Evolutionary conservation across 495 filamentous ascomycete species (phyloP).

Genomic region (Hyaloscypha bicolor): DNA sequence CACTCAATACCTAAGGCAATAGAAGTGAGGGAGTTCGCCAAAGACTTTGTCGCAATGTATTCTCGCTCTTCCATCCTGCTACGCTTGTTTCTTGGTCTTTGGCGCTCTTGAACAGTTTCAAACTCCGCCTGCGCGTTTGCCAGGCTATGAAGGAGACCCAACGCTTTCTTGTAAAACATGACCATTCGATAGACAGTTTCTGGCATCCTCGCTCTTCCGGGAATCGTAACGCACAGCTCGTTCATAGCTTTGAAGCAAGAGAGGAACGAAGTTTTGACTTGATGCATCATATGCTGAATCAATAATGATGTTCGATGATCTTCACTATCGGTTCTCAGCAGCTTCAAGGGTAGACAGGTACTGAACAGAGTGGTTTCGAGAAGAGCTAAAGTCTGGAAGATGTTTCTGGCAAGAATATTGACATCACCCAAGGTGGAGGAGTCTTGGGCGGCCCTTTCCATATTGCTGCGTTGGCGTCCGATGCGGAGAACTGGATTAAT

Average conservation of each 20-base stretch:
- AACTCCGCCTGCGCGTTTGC: conserved; percentile 33
- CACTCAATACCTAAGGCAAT: conserved; percentile 23
- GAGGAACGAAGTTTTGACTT: conserved; percentile 17
- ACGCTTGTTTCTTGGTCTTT: conserved; percentile 15
- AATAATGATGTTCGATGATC: conserved; percentile 13
- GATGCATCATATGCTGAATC: conserved; percentile 24
- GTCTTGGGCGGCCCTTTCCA: conserved; percentile 30
- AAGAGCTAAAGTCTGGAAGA: conserved; percentile 11
- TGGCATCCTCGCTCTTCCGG: conserved; percentile 23
- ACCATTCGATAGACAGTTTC: conserved; percentile 45
- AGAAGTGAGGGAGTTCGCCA: conserved; percentile 13
- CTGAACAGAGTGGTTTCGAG: conserved; percentile 18
- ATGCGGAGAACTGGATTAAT: conserved; percentile 9
- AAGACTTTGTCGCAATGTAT: conserved; percentile 24
- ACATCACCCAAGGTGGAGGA: conserved; percentile 16
- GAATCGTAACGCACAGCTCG: conserved; percentile 34
- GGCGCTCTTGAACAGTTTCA: background rate
- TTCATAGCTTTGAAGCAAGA: conserved; percentile 36
- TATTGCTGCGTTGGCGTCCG: conserved; percentile 13
- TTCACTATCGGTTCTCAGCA: conserved; percentile 9
- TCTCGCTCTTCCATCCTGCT: conserved; percentile 18
- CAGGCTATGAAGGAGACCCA: conserved; percentile 37
- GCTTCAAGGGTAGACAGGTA: conserved; percentile 16
- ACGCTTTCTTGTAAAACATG: conserved; percentile 42
- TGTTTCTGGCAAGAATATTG: conserved; percentile 10